Evolutionary conservation across 169 alveolate genomes (phyloP).

Genomic region (Cryptosporidium ubiquitum): DNA sequence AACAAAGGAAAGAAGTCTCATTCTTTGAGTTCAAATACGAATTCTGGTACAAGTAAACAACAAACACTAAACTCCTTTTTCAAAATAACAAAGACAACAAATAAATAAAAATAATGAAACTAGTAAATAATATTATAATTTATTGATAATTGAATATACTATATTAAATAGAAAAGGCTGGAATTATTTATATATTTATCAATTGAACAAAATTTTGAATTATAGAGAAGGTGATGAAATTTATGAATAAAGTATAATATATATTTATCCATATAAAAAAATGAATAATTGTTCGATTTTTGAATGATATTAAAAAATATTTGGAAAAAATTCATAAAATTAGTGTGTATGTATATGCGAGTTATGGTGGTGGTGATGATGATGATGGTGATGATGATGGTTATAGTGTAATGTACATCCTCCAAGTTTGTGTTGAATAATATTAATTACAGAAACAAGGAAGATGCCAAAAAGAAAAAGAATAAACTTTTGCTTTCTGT

Average conservation of each 20-base stretch:
- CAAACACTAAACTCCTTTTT: slow-evolving; percentile 52
- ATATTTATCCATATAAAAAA: too few relatives aligned
- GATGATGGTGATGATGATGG: too few relatives aligned
- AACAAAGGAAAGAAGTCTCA: background rate
- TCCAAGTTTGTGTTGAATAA: slow-evolving; percentile 57
- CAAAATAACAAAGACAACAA: background rate
- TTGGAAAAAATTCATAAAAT: background rate
- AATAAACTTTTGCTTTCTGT: slow-evolving; percentile 60
- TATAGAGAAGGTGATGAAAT: background rate
- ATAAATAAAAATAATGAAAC: background rate
- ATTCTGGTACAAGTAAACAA: slow-evolving; percentile 32
- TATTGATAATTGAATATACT: background rate
- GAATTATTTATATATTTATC: too few relatives aligned
- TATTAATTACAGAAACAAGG: slow-evolving; percentile 19
- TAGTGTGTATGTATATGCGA: background rate
- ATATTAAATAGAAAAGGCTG: too few relatives aligned
- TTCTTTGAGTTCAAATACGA: background rate
- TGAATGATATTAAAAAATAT: too few relatives aligned
- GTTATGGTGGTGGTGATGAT: background rate
- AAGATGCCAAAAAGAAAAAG: slow-evolving; percentile 45
- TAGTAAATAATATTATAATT: background rate
- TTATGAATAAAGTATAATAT: too few relatives aligned
- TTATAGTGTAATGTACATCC: slow-evolving; percentile 48
- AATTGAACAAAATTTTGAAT: background rate
- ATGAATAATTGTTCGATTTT: too few relatives aligned